A percentile compares a stretch with the other conserved stretches of the same genome.
Conservation (phyloP, 805 yeast species). For the Candida golubevii region DNA sequence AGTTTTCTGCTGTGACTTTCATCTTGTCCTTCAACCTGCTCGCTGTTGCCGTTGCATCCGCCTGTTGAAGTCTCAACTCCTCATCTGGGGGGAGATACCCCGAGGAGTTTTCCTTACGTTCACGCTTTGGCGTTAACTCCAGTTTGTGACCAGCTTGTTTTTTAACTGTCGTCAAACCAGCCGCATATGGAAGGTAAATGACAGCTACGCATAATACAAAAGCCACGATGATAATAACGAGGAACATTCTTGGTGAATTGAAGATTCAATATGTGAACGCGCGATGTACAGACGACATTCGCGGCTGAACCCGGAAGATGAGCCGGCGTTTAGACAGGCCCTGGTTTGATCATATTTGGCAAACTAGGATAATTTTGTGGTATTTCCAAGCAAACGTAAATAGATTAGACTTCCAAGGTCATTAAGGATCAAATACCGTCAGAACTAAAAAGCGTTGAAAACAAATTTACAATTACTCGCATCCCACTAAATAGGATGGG, state of each 20-base stretch:
- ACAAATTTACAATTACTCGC: too few species aligned
- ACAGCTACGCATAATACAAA: slow-evolving; percentile 38
- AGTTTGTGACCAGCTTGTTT: slow-evolving; percentile 19
- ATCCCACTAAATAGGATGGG: too few species aligned
- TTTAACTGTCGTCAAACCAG: slow-evolving; percentile 46
- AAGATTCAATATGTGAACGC: background rate
- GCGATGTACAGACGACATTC: too few species aligned
- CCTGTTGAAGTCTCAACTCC: slow-evolving; percentile 14
- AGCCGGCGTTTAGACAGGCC: too few species aligned
- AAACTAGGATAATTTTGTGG: too few species aligned
- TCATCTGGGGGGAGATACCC: slow-evolving; percentile 44
- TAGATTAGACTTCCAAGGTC: too few species aligned
- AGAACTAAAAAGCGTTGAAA: too few species aligned
- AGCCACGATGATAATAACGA: slow-evolving; percentile 37
- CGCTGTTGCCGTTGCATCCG: slow-evolving; percentile 10
- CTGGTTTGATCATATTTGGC: too few species aligned
- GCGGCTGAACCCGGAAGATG: too few species aligned
- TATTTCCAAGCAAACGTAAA: too few species aligned
- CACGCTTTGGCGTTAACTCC: slow-evolving; percentile 3
- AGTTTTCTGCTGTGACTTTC: slow-evolving; percentile 31
- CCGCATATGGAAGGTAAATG: slow-evolving; percentile 43
- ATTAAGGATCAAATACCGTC: too few species aligned
- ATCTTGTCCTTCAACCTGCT: slow-evolving; percentile 27
- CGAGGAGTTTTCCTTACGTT: slow-evolving; percentile 13
- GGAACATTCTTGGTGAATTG: slow-evolving; percentile 25